These are phyloP conservation scores for Candida saitoana DNA, from an alignment of 805 yeast genomes.

Conservation along the genomic window DNA sequence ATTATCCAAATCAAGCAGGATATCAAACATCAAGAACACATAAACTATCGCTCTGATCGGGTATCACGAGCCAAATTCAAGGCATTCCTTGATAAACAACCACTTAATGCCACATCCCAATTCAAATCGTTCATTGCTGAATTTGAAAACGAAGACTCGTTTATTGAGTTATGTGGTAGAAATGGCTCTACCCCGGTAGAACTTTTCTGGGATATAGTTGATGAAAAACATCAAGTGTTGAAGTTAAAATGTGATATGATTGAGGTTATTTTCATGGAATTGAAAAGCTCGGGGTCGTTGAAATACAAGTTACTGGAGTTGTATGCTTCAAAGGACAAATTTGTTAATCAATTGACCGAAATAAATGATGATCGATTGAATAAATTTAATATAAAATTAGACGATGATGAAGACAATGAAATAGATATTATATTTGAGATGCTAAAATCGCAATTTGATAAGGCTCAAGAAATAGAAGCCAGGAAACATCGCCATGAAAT, in stretches of 20 bases:
- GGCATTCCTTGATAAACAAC: slow-evolving; percentile 37
- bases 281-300: slow-evolving; percentile 12
- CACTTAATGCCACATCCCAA: slow-evolving; percentile 40
- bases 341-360: slow-evolving; percentile 14
- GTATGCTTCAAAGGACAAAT: slow-evolving; percentile 13
- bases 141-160: slow-evolving; percentile 54
- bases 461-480: slow-evolving; percentile 12
- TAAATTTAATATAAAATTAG: slow-evolving; percentile 15
- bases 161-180: slow-evolving; percentile 62
- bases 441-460: slow-evolving; percentile 20
- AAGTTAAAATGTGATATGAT: slow-evolving; percentile 59
- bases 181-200: slow-evolving; percentile 77
- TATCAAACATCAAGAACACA: slow-evolving; percentile 22
- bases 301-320: slow-evolving; percentile 7
- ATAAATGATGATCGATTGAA: slow-evolving; percentile 28
- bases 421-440: slow-evolving; percentile 24
- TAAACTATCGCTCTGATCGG: slow-evolving; percentile 55
- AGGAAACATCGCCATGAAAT: slow-evolving; percentile 12
- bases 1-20: slow-evolving; percentile 18
- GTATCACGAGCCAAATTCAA: slow-evolving; percentile 61
- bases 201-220: slow-evolving; percentile 69
- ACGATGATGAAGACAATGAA: slow-evolving; percentile 19
- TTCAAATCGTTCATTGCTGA: slow-evolving; percentile 56
- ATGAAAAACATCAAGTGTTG: slow-evolving; percentile 53
- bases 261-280: slow-evolving; percentile 44